Base-by-base conservation (phyloP, 2,329 filamentous ascomycete genomes). In the Rhynchosporium secalis region DNA sequence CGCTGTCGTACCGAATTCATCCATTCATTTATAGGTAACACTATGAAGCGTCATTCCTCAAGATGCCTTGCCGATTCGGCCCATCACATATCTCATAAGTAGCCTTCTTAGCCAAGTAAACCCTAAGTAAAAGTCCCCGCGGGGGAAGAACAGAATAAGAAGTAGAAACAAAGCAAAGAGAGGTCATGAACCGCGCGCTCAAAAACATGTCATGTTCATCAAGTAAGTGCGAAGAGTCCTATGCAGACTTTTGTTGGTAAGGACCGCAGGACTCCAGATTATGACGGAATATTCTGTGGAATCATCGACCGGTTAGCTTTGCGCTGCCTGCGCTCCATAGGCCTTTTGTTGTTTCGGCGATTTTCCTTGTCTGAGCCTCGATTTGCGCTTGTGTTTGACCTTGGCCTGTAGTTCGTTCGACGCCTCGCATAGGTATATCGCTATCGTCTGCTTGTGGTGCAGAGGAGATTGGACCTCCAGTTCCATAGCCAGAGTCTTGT, bases 341-440 rank as follows among this genome's bases (percentile, higher is more conserved):
- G 1, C 86, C 86, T 69, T 84, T 86, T 41, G 82, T 85, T 33
- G 85, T 86, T 74, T 88, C 84, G n/a, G 86, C 76, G 13, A 87
- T 78, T 67, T 79, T 80, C 73, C 85, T 86, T 54, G 77, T 80
- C 66, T 74, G 72, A 10, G 72, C 71, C 57, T 72, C 70, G 48
- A 74, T 73, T 57, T 74, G 71, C 47, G 71, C 71, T 43, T 73
- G 70, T 8, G 71, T 71, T 61, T 74, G 72, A n/a, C 72, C 72
- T 59, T 74, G 72, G 4, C 72, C 72, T 2, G 67, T 68, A 54
- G 26, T 65, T 6, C 70, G 64, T 47, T 73, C 71, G 2, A 73
- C 58, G 15, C 67, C 72, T 28, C 62, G 58, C 71, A 72, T 72
- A 38, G 62, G 66, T 1, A 68, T 66, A 52, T 69, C 62, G 4